Percentiles rank a stretch among this genome's conserved stretches.
Evolutionary conservation across 2,329 filamentous ascomycete species (phyloP).

Genomic region (Ustilaginoidea virens): DNA sequence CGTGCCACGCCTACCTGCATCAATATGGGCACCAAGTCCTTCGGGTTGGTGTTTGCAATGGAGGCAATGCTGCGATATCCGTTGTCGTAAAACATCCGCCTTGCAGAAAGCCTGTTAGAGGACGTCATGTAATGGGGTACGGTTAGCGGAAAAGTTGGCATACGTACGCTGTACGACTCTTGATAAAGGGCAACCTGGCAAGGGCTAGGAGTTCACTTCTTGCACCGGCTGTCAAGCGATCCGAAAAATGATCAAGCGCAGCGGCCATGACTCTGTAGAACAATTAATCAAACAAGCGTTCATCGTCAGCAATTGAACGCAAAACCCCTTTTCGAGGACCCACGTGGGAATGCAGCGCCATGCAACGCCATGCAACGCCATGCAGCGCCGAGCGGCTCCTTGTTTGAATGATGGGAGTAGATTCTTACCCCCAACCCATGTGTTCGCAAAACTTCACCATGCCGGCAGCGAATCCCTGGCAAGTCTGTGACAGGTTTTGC

Average conservation of each 20-base stretch:
- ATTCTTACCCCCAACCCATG: slow-evolving; percentile 53
- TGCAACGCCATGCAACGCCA: too few species aligned
- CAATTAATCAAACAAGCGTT: slow-evolving; percentile 5
- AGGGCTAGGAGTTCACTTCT: slow-evolving; percentile 55
- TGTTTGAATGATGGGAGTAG: neutral
- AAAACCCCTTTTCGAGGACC: too few species aligned
- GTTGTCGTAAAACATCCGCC: slow-evolving; percentile 57
- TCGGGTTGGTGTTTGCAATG: slow-evolving; percentile 52
- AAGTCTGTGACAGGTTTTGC: slow-evolving; percentile 58
- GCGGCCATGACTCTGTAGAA: slow-evolving; percentile 45
- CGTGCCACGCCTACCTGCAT: slow-evolving; percentile 40
- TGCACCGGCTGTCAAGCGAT: slow-evolving; percentile 57
- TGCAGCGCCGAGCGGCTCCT: too few species aligned
- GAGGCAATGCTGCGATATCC: slow-evolving; percentile 54
- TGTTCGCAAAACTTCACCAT: slow-evolving; percentile 68
- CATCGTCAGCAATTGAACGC: neutral
- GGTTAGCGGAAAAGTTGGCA: too few species aligned
- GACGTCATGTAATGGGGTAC: neutral
- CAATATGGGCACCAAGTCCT: slow-evolving; percentile 54
- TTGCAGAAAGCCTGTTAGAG: slow-evolving; percentile 8
- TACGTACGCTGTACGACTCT: slow-evolving; percentile 56
- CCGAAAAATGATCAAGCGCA: slow-evolving; percentile 60
- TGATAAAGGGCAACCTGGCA: slow-evolving; percentile 58
- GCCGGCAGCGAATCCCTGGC: slow-evolving; percentile 62
- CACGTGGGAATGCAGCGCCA: too few species aligned